phyloP scores from a whole-genome alignment of 129 eudicot genomes.

The Flaveria trinervia region DNA sequence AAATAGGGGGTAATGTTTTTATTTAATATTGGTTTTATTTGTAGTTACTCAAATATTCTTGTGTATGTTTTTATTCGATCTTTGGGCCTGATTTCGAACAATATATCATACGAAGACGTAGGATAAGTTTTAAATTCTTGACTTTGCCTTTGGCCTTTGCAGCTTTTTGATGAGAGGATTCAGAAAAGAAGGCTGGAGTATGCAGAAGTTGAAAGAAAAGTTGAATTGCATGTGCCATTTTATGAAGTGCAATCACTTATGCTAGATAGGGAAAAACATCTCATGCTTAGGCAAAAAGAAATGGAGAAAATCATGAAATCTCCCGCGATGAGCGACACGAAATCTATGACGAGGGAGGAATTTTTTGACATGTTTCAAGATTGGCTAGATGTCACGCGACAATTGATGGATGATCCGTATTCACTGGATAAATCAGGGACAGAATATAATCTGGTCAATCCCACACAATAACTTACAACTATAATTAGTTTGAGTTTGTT shows the following conservation, averaged over 20 bases:
- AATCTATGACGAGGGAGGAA: slow-evolving; percentile 28
- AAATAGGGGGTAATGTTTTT: too few relatives aligned
- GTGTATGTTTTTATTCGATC: too few relatives aligned
- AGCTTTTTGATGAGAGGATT: slow-evolving; percentile 33
- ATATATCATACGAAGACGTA: neutral
- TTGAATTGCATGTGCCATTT: slow-evolving; percentile 38
- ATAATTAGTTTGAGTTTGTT: slow-evolving; percentile 5
- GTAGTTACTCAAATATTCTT: too few relatives aligned
- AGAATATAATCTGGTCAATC: slow-evolving; percentile 32
- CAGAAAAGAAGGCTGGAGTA: slow-evolving; percentile 35
- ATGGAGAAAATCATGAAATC: slow-evolving; percentile 38
- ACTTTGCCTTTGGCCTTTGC: neutral
- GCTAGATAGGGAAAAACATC: slow-evolving; percentile 40
- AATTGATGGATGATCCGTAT: slow-evolving; percentile 40
- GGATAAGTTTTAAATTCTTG: neutral
- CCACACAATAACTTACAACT: neutral
- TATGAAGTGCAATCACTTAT: slow-evolving; percentile 40
- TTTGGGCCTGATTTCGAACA: too few relatives aligned
- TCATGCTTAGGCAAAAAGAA: slow-evolving; percentile 36
- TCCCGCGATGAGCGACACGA: neutral
- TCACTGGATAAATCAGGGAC: slow-evolving; percentile 41
- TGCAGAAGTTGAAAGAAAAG: slow-evolving; percentile 40
- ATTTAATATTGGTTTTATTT: too few relatives aligned
- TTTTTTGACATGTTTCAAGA: slow-evolving; percentile 18
- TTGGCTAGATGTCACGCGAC: slow-evolving; percentile 39